Conservation (phyloP, 306 rosid genomes). For the Fragaria ananassa region DNA sequence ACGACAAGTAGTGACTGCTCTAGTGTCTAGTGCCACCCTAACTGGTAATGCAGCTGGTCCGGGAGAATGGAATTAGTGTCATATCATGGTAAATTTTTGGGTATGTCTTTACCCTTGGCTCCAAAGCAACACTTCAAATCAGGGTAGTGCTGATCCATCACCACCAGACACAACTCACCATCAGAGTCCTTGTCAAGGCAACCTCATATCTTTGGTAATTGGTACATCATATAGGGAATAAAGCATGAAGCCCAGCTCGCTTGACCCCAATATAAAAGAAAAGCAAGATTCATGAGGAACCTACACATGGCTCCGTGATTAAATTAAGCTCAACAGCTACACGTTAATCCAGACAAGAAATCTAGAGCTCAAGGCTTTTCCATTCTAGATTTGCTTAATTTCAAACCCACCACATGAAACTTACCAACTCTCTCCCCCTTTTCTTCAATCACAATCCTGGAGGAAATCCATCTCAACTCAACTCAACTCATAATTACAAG, state of each 20-base stretch:
- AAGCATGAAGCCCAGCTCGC: neutral
- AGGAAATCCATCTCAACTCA: neutral
- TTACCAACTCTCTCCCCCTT: slow-evolving; percentile 2
- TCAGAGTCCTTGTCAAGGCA: neutral
- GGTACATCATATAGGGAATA: neutral
- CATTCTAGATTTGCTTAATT: slow-evolving; percentile 25
- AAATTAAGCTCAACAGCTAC: slow-evolving; percentile 20
- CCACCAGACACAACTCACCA: neutral
- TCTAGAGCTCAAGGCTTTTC: slow-evolving; percentile 9
- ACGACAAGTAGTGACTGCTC: neutral
- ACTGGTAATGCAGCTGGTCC: neutral
- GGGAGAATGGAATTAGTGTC: neutral
- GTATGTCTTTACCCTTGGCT: neutral
- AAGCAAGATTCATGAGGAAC: slow-evolving; percentile 5
- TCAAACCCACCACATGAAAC: slow-evolving; percentile 25
- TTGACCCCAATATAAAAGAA: neutral
- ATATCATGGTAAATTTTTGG: neutral
- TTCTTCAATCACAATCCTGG: slow-evolving; percentile 16
- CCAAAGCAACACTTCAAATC: neutral
- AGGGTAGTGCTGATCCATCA: slow-evolving; percentile 4
- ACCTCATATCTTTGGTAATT: neutral
- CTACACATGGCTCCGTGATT: slow-evolving; percentile 25
- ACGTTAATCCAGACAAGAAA: slow-evolving; percentile 15
- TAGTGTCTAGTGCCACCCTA: neutral
- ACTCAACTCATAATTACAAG: neutral